Evolutionary conservation across 495 filamentous ascomycete species (phyloP).

Genomic region (Neurospora hispaniola): DNA sequence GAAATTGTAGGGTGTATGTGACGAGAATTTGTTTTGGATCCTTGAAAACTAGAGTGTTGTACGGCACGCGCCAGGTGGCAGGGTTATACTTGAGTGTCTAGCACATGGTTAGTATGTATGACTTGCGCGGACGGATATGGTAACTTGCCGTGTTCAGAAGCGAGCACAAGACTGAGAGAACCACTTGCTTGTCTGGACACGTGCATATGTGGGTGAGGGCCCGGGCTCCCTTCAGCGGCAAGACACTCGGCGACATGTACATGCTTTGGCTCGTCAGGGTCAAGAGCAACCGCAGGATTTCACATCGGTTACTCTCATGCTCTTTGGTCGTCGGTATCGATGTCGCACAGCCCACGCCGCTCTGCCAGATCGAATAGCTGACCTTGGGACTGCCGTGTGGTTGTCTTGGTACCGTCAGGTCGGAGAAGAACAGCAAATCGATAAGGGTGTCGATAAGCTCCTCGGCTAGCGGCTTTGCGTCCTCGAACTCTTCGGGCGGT

Average conservation of each 20-base stretch:
- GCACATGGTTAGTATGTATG: slow-evolving; percentile 10
- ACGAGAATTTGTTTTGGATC: slow-evolving; percentile 88
- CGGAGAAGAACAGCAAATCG: slow-evolving; percentile 84
- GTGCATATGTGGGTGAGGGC: slow-evolving; percentile 83
- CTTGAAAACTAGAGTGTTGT: slow-evolving; percentile 87
- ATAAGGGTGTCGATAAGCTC: slow-evolving; percentile 86
- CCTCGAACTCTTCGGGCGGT: slow-evolving; percentile 56
- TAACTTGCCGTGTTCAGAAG: slow-evolving; percentile 82
- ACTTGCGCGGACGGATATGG: neutral
- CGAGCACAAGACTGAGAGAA: slow-evolving; percentile 82
- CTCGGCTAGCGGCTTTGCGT: slow-evolving; percentile 81
- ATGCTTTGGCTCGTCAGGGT: slow-evolving; percentile 83
- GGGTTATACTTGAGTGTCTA: slow-evolving; percentile 96
- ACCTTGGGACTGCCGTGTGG: slow-evolving; percentile 66
- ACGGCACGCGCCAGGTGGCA: slow-evolving; percentile 86
- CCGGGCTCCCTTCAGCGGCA: slow-evolving; percentile 78
- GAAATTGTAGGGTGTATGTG: slow-evolving; percentile 81
- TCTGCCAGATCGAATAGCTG: slow-evolving; percentile 94
- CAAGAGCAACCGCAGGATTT: slow-evolving; percentile 78
- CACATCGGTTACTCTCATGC: slow-evolving; percentile 81
- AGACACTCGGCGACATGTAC: slow-evolving; percentile 74
- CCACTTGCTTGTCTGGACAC: slow-evolving; percentile 80
- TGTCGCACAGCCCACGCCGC: slow-evolving; percentile 89
- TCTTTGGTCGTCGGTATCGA: slow-evolving; percentile 81
- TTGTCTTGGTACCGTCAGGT: slow-evolving; percentile 66